Conservation (phyloP, 805 yeast species). For the Cyberlindnera maritima region DNA sequence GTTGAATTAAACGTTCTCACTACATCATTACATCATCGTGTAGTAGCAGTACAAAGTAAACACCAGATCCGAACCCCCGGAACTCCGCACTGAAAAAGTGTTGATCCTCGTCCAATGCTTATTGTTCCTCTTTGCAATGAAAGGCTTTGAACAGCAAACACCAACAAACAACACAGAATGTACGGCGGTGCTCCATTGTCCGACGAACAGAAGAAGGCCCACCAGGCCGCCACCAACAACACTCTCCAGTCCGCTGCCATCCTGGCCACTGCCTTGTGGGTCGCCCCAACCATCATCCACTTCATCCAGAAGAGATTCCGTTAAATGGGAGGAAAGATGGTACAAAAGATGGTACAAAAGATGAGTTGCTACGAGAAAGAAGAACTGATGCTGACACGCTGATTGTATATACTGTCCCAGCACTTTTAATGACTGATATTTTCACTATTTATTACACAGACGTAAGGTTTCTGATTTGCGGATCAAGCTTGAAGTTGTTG, state of each 20-base stretch:
- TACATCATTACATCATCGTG: too few relatives aligned
- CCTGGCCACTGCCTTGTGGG: constrained; percentile 62
- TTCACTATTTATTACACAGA: not conserved
- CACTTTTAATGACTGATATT: constrained; percentile 3
- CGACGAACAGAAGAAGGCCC: constrained; percentile 67
- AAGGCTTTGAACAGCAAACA: too few relatives aligned
- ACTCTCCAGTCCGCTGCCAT: constrained; percentile 59
- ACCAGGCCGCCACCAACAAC: constrained; percentile 57
- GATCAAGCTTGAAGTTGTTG: constrained; percentile 11
- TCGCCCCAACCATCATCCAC: constrained; percentile 53
- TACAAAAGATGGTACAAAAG: too few relatives aligned
- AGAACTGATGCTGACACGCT: not conserved
- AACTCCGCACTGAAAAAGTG: not conserved
- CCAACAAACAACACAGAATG: constrained; percentile 26
- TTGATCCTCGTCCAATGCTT: not conserved
- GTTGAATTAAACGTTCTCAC: not conserved
- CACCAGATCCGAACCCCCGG: constrained; percentile 1
- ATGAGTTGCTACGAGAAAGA: not conserved
- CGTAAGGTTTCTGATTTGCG: constrained; percentile 8
- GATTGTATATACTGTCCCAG: constrained; percentile 6
- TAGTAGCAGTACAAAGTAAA: not conserved
- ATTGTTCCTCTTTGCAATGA: not conserved
- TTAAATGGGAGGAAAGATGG: not conserved
- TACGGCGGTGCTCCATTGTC: constrained; percentile 52
- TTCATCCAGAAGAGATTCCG: constrained; percentile 22